phyloP scores from a whole-genome alignment of 345 rosid species.

The Hibiscus tridactylites region DNA sequence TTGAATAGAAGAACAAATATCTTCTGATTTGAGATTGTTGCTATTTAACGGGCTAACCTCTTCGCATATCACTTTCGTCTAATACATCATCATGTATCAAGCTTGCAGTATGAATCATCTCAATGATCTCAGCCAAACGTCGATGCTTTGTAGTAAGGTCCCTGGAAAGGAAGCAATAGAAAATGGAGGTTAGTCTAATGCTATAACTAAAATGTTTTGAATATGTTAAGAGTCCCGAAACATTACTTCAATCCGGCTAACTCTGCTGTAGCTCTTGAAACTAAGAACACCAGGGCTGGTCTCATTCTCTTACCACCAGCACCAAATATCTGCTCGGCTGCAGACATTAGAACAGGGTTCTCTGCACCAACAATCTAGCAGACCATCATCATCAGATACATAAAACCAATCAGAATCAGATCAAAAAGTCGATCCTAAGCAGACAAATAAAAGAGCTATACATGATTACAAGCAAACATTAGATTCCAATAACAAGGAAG shows the following conservation, averaged over 20 bases:
- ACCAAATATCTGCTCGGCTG: conserved; percentile 93
- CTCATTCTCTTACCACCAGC: conserved; percentile 99
- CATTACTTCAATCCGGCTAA: conserved; percentile 56
- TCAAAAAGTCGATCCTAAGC: neutral
- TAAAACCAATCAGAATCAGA: neutral
- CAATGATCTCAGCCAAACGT: conserved; percentile 93
- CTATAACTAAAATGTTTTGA: neutral
- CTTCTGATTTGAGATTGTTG: neutral
- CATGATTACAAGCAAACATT: neutral
- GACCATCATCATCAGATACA: conserved; percentile 26
- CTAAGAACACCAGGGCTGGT: conserved; percentile 90
- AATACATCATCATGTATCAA: conserved; percentile 94
- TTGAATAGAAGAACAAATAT: neutral
- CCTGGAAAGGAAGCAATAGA: conserved; percentile 29
- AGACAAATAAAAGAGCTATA: neutral
- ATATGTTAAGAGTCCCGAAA: conserved; percentile 4
- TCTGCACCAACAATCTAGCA: conserved; percentile 95
- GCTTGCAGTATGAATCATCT: conserved; percentile 98
- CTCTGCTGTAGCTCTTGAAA: conserved; percentile 89
- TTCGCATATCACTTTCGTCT: conserved; percentile 87
- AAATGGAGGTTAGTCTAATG: conserved; percentile 1
- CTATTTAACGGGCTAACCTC: conserved; percentile 41
- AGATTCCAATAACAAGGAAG: neutral
- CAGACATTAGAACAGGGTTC: conserved; percentile 89
- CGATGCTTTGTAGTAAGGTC: conserved; percentile 75